Conservation (phyloP, 257 asterid species). For the Solanum phureja region DNA sequence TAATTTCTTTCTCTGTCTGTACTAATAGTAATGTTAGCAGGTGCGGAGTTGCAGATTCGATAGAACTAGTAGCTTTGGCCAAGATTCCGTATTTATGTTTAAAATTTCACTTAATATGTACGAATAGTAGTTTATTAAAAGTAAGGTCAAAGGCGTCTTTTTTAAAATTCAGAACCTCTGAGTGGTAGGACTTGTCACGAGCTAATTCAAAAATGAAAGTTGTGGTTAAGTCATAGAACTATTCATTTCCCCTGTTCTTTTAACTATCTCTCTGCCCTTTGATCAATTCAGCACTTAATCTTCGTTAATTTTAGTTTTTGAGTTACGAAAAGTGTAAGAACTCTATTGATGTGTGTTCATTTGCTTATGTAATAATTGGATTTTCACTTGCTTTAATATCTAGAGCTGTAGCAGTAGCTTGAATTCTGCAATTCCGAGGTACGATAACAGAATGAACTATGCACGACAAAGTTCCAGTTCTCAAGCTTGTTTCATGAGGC, state of each 20-base stretch:
- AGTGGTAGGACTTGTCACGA: not conserved
- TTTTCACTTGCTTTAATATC: not conserved
- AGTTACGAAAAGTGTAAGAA: too few relatives aligned
- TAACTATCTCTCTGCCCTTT: too few relatives aligned
- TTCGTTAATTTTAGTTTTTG: too few relatives aligned
- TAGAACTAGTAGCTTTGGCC: not conserved
- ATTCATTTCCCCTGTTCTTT: not conserved
- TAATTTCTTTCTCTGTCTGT: not conserved
- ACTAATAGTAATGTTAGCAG: not conserved
- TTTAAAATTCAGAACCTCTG: rapidly evolving
- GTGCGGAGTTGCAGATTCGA: not conserved
- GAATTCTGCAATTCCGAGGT: conserved; percentile 38
- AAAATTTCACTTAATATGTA: too few relatives aligned
- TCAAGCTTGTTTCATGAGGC: conserved; percentile 69
- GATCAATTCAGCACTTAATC: too few relatives aligned
- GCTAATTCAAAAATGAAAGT: not conserved
- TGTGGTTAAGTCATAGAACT: not conserved
- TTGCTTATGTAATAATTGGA: not conserved
- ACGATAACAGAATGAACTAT: conserved; percentile 55
- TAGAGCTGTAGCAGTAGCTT: conserved; percentile 61
- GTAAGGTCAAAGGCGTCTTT: not conserved
- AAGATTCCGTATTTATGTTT: too few relatives aligned
- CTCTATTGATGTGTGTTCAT: not conserved
- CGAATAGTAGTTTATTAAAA: not conserved
- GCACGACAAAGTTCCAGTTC: conserved; percentile 62